A percentile compares a stretch with the other conserved stretches of the same genome.
Conservation (phyloP, 2,329 filamentous ascomycete species). For the Raffaelea ambrosiae region DNA sequence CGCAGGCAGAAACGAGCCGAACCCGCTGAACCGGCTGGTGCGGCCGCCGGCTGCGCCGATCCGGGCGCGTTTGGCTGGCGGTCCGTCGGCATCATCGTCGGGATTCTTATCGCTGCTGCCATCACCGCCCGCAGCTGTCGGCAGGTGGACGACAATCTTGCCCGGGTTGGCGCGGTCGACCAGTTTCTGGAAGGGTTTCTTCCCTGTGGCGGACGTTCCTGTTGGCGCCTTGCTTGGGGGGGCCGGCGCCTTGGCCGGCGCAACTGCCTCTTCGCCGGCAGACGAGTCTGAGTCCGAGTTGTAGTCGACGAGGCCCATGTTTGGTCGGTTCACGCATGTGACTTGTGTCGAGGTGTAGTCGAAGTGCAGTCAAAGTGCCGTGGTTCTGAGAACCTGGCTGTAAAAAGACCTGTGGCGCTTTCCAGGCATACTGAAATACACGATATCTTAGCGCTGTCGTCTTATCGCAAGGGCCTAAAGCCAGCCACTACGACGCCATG, state of each 20-base stretch:
- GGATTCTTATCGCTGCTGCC: slow-evolving; percentile 20
- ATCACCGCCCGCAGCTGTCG: slow-evolving; percentile 33
- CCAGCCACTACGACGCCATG: no score
- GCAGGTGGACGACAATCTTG: slow-evolving; percentile 77
- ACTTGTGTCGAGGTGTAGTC: neutral
- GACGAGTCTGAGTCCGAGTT: slow-evolving; percentile 75
- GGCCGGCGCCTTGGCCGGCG: neutral
- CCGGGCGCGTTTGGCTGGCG: slow-evolving; percentile 64
- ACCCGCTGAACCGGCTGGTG: slow-evolving; percentile 63
- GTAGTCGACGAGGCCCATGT: slow-evolving; percentile 76
- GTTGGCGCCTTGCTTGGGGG: slow-evolving; percentile 18
- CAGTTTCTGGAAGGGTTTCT: slow-evolving; percentile 67
- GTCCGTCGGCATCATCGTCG: slow-evolving; percentile 34
- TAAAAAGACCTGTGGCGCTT: no score
- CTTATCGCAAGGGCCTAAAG: no score
- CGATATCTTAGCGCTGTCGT: no score
- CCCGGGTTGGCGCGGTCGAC: slow-evolving; percentile 72
- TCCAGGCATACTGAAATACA: no score
- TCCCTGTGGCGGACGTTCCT: slow-evolving; percentile 26
- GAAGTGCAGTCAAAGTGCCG: no score
- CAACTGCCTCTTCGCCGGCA: slow-evolving; percentile 30
- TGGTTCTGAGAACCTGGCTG: no score
- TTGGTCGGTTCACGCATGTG: neutral
- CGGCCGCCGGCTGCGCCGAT: slow-evolving; percentile 26
- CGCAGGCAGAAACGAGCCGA: slow-evolving; percentile 79